Evolutionary conservation across 768 basidiomycete genomes (phyloP), one percentile per base, ranked within the genome.

Genomic region (Neoboletus brunneissimus): DNA sequence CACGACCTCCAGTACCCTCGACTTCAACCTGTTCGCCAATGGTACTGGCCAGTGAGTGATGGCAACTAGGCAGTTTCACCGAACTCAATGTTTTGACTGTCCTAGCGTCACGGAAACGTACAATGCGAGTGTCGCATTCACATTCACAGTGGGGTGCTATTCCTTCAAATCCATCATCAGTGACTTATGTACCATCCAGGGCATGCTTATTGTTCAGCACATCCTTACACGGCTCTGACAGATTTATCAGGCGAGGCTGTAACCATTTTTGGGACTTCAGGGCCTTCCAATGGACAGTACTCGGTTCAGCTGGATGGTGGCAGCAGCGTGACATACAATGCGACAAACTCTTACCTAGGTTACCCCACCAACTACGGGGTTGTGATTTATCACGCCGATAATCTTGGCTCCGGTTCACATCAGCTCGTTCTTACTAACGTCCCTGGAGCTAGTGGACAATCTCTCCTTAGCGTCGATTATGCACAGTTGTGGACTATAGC

Each of bases 261-360:
- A 9, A 76, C 75, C 5, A 54, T 82, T 12, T 81, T 74, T 42
- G 79, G 80, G 15, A 73, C 78, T 20, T 71, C 77, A 1, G 72
- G 76, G 5, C 73, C 76, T 4, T 52, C 57, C 4, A 71, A 69
- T 42, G 69, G 75, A 29, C 67, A 66, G 0, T 80, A 76, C 54
- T 64, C 67, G 0, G 71, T 68, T 23, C 68, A 75, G 45, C 35
- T 80, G 43, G 77, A 79, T 35, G 68, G 66, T n/a, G 69, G 69
- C 5, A 37, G 60, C 11, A n/a, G 60, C 2, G 20, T 41, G 20
- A 38, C 49, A 0, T 70, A 70, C 27, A 66, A 67, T 27, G 66
- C 64, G 35, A 49, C 67, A 20, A 61, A 32, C 4, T 27, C 12
- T 40, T 64, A 48, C 48, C 58, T 61, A 38, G 32, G 11, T 40